Conservation (phyloP, 352 stramenopile genomes). For the Globisporangium paddicum region DNA sequence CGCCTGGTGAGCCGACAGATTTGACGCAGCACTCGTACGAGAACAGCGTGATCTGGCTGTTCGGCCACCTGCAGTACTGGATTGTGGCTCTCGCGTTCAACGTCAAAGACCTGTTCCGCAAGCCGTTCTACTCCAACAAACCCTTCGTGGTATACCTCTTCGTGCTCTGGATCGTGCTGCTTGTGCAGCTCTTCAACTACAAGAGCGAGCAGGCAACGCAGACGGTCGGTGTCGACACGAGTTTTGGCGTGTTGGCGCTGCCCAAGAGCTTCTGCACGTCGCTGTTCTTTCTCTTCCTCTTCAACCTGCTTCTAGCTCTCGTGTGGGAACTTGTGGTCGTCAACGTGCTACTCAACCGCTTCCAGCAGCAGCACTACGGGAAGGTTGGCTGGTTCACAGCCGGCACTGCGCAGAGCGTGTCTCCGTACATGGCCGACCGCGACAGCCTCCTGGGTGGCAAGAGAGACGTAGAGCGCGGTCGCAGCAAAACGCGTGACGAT, state of each 20-base stretch:
- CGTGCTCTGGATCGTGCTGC: conserved; percentile 47
- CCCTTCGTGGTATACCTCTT: conserved; percentile 44
- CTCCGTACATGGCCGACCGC: conserved; percentile 41
- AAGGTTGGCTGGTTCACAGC: conserved; percentile 11
- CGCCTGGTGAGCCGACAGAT: conserved; percentile 37
- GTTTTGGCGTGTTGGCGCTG: conserved; percentile 43
- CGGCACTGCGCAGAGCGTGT: conserved; percentile 26
- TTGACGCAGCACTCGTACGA: conserved; percentile 73
- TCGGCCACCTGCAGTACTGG: conserved; percentile 76
- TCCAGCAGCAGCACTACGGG: conserved; percentile 36
- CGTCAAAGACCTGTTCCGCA: conserved; percentile 50
- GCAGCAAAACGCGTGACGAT: conserved; percentile 11
- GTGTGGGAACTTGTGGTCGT: conserved; percentile 63
- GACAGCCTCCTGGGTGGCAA: conserved; percentile 36
- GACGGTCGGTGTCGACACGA: conserved; percentile 55
- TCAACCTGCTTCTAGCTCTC: conserved; percentile 46
- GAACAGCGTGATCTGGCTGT: conserved; percentile 74
- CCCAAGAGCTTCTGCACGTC: conserved; percentile 49
- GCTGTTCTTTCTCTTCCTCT: conserved; percentile 67
- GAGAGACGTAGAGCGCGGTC: conserved; percentile 2
- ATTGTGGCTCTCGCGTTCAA: conserved; percentile 69
- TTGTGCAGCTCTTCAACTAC: conserved; percentile 64
- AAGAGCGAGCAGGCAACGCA: conserved; percentile 42
- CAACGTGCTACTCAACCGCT: conserved; percentile 40
- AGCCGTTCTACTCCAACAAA: conserved; percentile 52